A percentile compares a stretch with the other conserved stretches of the same genome.
Evolutionary conservation across 2,329 filamentous ascomycete species (phyloP).

Genomic region (Botryotinia narcissicola): DNA sequence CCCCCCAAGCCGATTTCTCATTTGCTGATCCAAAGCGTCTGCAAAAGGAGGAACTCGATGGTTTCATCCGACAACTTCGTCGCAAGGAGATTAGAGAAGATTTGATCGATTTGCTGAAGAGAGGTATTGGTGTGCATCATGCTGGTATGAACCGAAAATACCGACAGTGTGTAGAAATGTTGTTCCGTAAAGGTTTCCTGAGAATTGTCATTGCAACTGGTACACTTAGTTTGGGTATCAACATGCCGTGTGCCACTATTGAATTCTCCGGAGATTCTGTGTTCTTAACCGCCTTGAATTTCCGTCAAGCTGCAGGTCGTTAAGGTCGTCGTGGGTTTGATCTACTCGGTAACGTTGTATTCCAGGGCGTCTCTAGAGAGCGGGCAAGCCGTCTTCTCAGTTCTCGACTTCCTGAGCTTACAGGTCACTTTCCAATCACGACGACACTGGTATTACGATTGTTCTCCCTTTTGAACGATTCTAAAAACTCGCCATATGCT

Average conservation of each 20-base stretch:
- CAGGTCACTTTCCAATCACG: conserved; percentile 75
- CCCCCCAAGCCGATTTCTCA: conserved; percentile 60
- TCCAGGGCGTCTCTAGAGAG: conserved; percentile 60
- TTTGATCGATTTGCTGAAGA: conserved; percentile 58
- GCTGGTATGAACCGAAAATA: conserved; percentile 77
- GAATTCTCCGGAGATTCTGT: conserved; percentile 73
- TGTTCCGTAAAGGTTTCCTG: conserved; percentile 71
- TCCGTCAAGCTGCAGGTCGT: conserved; percentile 72
- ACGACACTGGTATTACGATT: conserved; percentile 69
- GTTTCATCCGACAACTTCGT: conserved; percentile 51
- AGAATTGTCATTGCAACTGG: conserved; percentile 72
- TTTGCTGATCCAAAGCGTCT: conserved; percentile 64
- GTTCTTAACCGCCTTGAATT: conserved; percentile 72
- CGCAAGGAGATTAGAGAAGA: conserved; percentile 49
- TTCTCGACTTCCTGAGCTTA: conserved; percentile 69
- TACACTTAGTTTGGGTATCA: conserved; percentile 74
- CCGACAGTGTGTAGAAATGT: conserved; percentile 68
- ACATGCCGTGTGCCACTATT: conserved; percentile 81
- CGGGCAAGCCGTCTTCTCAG: conserved; percentile 69
- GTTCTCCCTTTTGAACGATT: conserved; percentile 64
- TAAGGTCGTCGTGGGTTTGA: conserved; percentile 80
- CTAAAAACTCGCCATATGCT: conserved; percentile 61
- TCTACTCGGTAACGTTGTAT: conserved; percentile 76
- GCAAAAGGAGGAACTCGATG: conserved; percentile 56
- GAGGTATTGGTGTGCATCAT: conserved; percentile 76